These are phyloP conservation scores for Dictyostelium brefeldianum DNA, from an alignment of 78 protist species.

Conservation along the genomic window DNA sequence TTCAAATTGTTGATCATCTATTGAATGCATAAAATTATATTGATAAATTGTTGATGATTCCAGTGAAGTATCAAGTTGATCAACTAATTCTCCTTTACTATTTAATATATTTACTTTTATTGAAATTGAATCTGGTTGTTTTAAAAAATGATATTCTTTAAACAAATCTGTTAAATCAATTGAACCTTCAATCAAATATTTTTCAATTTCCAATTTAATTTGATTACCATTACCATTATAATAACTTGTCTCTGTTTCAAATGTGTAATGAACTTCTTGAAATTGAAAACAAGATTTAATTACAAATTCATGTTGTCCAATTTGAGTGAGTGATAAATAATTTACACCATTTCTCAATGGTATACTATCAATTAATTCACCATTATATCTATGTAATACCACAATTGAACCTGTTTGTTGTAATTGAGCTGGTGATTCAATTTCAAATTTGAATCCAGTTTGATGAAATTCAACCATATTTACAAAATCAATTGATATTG, in stretches of 20 bases:
- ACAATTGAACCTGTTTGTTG: neutral
- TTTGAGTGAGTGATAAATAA: neutral
- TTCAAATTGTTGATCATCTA: neutral
- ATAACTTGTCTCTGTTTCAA: neutral
- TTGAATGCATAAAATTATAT: neutral
- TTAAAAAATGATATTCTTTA: neutral
- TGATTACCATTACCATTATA: neutral
- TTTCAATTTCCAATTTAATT: conserved; percentile 2
- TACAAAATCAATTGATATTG: neutral
- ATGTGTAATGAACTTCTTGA: neutral
- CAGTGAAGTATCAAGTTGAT: neutral
- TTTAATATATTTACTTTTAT: neutral
- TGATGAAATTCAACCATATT: neutral
- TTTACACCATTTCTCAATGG: neutral
- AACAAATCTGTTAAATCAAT: neutral
- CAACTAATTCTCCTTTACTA: neutral
- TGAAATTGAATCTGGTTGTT: neutral
- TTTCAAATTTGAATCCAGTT: neutral
- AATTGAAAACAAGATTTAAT: conserved; percentile 17
- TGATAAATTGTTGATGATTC: neutral
- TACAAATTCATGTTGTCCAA: neutral
- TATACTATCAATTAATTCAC: neutral
- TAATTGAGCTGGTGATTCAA: neutral
- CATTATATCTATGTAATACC: neutral
- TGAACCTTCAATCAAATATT: neutral